Evolutionary conservation across 2,329 filamentous ascomycete species (phyloP).

Genomic region (Chaetomiaceae sp.): DNA sequence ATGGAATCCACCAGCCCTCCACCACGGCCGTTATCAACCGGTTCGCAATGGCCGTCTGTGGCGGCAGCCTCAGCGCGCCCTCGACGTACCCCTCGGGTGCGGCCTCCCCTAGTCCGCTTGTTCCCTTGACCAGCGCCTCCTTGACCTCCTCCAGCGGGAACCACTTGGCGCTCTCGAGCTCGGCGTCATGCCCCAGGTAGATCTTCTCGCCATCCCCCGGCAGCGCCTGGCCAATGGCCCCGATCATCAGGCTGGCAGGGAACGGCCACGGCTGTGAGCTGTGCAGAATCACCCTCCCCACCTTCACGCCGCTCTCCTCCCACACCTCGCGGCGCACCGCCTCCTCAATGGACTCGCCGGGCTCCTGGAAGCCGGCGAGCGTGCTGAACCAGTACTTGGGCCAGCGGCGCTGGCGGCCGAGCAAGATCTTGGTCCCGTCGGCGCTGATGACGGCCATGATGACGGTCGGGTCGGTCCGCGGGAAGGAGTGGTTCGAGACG

Average conservation of each 20-base stretch:
- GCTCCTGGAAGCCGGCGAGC: constrained; percentile 81
- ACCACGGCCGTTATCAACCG: constrained; percentile 77
- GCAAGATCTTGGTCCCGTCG: constrained; percentile 71
- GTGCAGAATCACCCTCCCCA: constrained; percentile 76
- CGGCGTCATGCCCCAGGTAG: constrained; percentile 79
- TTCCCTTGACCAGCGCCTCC: constrained; percentile 65
- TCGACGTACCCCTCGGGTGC: constrained; percentile 66
- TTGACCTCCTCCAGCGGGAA: constrained; percentile 75
- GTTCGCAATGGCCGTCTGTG: constrained; percentile 86
- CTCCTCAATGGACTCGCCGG: constrained; percentile 80
- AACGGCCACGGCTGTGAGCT: constrained; percentile 86
- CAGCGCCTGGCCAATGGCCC: constrained; percentile 78
- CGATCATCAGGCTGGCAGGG: constrained; percentile 81
- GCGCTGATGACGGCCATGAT: constrained; percentile 88
- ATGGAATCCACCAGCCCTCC: constrained; percentile 62
- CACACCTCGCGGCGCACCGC: constrained; percentile 78
- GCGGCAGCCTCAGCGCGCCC: constrained; percentile 75
- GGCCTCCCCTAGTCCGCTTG: constrained; percentile 61
- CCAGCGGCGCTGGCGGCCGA: constrained; percentile 81
- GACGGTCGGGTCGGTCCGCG: constrained; percentile 87
- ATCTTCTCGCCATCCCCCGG: constrained; percentile 73
- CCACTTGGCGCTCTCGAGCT: constrained; percentile 88
- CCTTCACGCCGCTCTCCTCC: constrained; percentile 75
- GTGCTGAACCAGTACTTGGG: constrained; percentile 84
- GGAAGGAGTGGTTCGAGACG: constrained; percentile 87